phyloP scores from a whole-genome alignment of 345 rosid genomes.

The Eutrema japonicum region DNA sequence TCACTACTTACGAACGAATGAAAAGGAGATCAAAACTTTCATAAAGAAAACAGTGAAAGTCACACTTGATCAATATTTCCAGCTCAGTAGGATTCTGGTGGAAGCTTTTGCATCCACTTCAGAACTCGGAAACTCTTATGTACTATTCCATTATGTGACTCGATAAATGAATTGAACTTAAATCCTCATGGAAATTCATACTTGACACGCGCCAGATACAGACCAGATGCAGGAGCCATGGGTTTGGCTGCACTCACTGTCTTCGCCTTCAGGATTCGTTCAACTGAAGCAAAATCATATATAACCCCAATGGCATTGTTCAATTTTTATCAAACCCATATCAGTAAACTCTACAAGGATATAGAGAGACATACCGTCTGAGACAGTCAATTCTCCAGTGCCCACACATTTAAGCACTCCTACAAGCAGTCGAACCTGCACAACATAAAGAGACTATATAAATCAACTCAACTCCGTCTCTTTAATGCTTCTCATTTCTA shows the following conservation, averaged over 20 bases:
- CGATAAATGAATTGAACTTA: conserved; percentile 1
- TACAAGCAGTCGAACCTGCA: conserved; percentile 88
- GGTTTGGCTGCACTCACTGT: conserved; percentile 70
- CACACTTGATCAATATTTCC: background rate
- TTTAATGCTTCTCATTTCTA: conserved; percentile 1
- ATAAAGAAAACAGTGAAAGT: background rate
- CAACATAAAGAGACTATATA: conserved; percentile 20
- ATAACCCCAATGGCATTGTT: conserved; percentile 5
- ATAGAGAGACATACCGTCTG: conserved; percentile 61
- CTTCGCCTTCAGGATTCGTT: conserved; percentile 71
- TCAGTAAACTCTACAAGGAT: background rate
- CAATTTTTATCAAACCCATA: background rate
- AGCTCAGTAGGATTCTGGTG: conserved; percentile 11
- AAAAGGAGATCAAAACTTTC: conserved; percentile 8
- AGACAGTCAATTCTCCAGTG: conserved; percentile 63
- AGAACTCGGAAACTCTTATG: conserved; percentile 10
- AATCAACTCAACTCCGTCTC: conserved; percentile 17
- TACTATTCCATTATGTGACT: conserved; percentile 12
- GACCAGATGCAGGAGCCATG: conserved; percentile 89
- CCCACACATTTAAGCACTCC: conserved; percentile 88
- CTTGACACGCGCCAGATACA: conserved; percentile 81
- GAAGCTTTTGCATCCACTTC: background rate
- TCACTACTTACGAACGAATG: background rate
- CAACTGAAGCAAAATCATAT: conserved; percentile 52
- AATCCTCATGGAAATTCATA: conserved; percentile 59